Conservation (phyloP, 495 filamentous ascomycete species). For the Penicillium turbatum region DNA sequence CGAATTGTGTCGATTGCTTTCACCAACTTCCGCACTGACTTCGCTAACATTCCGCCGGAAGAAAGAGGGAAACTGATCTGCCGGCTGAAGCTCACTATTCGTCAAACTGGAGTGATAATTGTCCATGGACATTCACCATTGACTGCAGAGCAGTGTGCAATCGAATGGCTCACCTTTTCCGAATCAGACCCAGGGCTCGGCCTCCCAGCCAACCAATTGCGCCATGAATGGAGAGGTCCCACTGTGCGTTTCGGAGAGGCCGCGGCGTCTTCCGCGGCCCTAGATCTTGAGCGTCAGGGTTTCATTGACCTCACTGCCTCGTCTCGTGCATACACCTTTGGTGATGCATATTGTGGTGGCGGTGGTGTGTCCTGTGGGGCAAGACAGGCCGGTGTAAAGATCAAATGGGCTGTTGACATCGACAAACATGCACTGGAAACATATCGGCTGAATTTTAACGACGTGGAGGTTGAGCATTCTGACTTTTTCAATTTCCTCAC, state of each 20-base stretch:
- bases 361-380: slow-evolving; percentile 75
- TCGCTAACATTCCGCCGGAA: slow-evolving; percentile 1
- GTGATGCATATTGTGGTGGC: slow-evolving; percentile 71
- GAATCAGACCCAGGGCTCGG: slow-evolving; percentile 23
- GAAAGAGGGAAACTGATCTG: slow-evolving; percentile 22
- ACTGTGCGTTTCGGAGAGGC: slow-evolving; percentile 29
- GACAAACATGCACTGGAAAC: slow-evolving; percentile 51
- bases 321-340: slow-evolving; percentile 53
- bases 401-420: slow-evolving; percentile 62
- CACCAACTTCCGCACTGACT: slow-evolving; percentile 27
- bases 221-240: slow-evolving; percentile 28
- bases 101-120: background rate
- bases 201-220: slow-evolving; percentile 13
- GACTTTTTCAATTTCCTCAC: slow-evolving; percentile 30
- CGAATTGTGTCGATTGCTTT: slow-evolving; percentile 25
- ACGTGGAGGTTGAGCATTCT: slow-evolving; percentile 36
- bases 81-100: slow-evolving; percentile 24
- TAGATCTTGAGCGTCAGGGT: slow-evolving; percentile 14
- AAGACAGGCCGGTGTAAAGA: slow-evolving; percentile 51
- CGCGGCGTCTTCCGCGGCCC: background rate
- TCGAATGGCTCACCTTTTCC: slow-evolving; percentile 27
- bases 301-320: slow-evolving; percentile 20
- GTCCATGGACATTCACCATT: background rate
- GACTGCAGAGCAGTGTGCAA: slow-evolving; percentile 11
- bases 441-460: slow-evolving; percentile 58